Conservation (phyloP, 192 early-diverging fungal genomes). For the Backusella liffmaniae region DNA sequence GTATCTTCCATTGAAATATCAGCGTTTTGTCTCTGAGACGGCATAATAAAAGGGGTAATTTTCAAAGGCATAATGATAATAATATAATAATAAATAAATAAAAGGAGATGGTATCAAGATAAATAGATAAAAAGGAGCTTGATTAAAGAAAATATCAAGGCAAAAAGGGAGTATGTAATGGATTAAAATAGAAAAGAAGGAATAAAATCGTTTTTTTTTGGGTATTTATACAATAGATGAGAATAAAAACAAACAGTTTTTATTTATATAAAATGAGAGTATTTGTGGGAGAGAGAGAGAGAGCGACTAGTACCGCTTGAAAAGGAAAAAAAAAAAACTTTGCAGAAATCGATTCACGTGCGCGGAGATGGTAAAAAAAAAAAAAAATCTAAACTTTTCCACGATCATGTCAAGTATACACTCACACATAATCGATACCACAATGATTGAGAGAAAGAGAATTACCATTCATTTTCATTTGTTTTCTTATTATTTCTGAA, state of each 20-base stretch:
- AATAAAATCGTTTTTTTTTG: neutral
- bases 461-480: no score
- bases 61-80: neutral
- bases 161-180: neutral
- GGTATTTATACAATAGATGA: neutral
- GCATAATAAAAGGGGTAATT: neutral
- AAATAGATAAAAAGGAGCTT: neutral
- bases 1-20: neutral
- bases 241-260: neutral
- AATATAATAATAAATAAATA: neutral
- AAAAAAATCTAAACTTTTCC: no score
- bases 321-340: neutral
- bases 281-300: neutral
- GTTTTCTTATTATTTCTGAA: no score
- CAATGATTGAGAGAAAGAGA: no score
- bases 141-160: neutral
- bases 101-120: neutral
- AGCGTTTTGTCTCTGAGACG: neutral
- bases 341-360: neutral
- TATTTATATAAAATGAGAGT: neutral
- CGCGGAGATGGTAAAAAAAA: no score
- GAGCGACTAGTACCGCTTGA: neutral
- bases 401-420: no score
- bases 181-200: neutral
- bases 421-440: no score